phyloP scores from a whole-genome alignment of 805 yeast genomes.

The Starmerella roubikii region DNA sequence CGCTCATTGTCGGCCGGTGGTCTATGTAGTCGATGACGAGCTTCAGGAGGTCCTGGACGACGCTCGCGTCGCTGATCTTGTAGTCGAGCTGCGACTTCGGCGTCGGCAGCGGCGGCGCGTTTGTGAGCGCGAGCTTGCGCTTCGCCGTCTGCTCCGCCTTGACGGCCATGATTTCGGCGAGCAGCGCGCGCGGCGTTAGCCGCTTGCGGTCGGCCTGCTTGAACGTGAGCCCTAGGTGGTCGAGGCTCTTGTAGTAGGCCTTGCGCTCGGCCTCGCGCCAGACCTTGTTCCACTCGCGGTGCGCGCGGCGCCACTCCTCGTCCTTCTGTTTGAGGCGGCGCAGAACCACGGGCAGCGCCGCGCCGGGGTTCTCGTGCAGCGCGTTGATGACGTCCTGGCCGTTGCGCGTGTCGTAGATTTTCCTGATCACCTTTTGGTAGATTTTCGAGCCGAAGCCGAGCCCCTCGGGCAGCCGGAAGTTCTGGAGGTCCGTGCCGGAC shows the following conservation, averaged over 20 bases:
- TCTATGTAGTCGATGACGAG: conserved; percentile 54
- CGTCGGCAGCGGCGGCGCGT: conserved; percentile 40
- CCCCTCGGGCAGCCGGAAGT: conserved; percentile 81
- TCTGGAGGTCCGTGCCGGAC: conserved; percentile 78
- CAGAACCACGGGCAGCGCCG: conserved; percentile 86
- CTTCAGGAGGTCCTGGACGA: conserved; percentile 59
- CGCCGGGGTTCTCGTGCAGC: conserved; percentile 84
- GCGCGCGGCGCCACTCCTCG: conserved; percentile 97
- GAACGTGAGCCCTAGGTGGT: conserved; percentile 89
- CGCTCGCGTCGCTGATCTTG: conserved; percentile 47
- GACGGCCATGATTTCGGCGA: conserved; percentile 83
- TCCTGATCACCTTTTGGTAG: conserved; percentile 83
- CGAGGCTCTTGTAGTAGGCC: conserved; percentile 83
- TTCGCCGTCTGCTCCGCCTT: conserved; percentile 85
- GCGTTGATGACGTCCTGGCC: conserved; percentile 96
- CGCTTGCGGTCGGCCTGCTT: conserved; percentile 93
- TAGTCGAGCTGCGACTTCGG: conserved; percentile 66
- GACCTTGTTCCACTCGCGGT: conserved; percentile 95
- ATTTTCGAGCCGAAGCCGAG: conserved; percentile 90
- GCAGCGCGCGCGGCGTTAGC: conserved; percentile 74
- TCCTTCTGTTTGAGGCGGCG: conserved; percentile 92
- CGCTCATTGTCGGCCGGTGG: conserved; percentile 61
- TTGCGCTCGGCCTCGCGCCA: conserved; percentile 98
- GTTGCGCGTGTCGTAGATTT: conserved; percentile 84
- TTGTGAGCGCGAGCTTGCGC: conserved; percentile 56